Base-by-base conservation (phyloP, 768 basidiomycete species). In the Pholiota microspora region DNA sequence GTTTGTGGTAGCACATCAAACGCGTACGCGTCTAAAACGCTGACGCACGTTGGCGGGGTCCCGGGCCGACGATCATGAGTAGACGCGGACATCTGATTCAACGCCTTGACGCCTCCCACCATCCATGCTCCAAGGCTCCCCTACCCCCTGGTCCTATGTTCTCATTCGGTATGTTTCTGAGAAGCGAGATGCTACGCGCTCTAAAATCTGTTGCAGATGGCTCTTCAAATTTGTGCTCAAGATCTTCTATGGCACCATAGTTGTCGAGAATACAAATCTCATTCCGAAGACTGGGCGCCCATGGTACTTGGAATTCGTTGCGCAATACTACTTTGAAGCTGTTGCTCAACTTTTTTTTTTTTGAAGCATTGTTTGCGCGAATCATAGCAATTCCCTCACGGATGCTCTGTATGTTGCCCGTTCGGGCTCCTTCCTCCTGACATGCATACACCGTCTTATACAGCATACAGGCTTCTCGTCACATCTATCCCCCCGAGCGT, bases 201-300 rank as follows among this genome's bases (percentile, higher is more conserved):
- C 16, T 47, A 12, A 47, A 8, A 2, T 36, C 35, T 45, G 21
- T 28, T 45, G 55, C 49, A 91, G 89, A 31, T 65, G 84, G 15
- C 73, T 92, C 25, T 92, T 91, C 67, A 81, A 81, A 60, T 86
- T 94, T 60, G 91, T 93, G 2, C 83, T 95, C 63, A 90, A 90
- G 67, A 89, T 94, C 58, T 95, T 95, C 72, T 95, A 95, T 68
- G 90, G 90, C 1, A 82, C 86, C 8, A 92, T 95, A 53, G 89
- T 94, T 23, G 79, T 95, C 13, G 91, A 95, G 68, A 89, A 89
- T 64, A 74, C 75, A 3, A 73, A 91, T 44, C 70, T 82, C 48
- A 83, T 95, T 48, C 90, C 92, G 18, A 69, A 75, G 62, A 85
- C 79, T 9, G 93, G 92, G 2, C 71, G 75, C 51, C 89, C 93